A percentile compares a stretch with the other conserved stretches of the same genome.
Evolutionary conservation across 352 stramenopile species (phyloP).

Genomic region (Globisporangium spinosum): DNA sequence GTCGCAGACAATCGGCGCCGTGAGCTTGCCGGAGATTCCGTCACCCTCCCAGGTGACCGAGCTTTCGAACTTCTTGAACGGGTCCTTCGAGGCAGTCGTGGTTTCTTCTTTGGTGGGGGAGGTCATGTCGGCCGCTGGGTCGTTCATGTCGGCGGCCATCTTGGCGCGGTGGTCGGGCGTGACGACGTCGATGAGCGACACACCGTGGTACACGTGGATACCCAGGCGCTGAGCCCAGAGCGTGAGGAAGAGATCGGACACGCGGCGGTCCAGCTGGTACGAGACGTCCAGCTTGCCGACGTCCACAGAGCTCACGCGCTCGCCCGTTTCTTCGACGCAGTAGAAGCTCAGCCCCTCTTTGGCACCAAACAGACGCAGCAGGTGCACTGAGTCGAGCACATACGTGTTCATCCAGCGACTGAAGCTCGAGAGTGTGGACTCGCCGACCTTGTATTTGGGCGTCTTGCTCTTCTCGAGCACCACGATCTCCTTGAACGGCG

Average conservation of each 20-base stretch:
- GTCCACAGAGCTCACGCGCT: slow-evolving; percentile 1
- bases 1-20: not conserved
- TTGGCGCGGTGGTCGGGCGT: slow-evolving; percentile 4
- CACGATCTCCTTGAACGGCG: slow-evolving; percentile 5
- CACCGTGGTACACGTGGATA: not conserved
- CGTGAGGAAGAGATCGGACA: slow-evolving; percentile 1
- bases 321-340: not conserved
- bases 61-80: slow-evolving; percentile 6
- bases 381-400: slow-evolving; percentile 2
- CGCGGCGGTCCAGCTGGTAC: slow-evolving; percentile 1
- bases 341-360: slow-evolving; percentile 7
- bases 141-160: not conserved
- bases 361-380: slow-evolving; percentile 3
- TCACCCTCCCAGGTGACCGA: not conserved
- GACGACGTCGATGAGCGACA: slow-evolving; percentile 1
- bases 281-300: not conserved
- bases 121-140: not conserved
- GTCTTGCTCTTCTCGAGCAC: slow-evolving; percentile 2
- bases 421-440: slow-evolving; percentile 5
- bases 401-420: slow-evolving; percentile 5
- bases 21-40: not conserved
- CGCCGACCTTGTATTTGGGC: slow-evolving; percentile 2
- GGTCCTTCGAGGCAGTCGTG: not conserved
- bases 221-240: not conserved
- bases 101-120: not conserved